phyloP scores from a whole-genome alignment of 176 grass and related monocot species.

The Coix lacrymajobi region DNA sequence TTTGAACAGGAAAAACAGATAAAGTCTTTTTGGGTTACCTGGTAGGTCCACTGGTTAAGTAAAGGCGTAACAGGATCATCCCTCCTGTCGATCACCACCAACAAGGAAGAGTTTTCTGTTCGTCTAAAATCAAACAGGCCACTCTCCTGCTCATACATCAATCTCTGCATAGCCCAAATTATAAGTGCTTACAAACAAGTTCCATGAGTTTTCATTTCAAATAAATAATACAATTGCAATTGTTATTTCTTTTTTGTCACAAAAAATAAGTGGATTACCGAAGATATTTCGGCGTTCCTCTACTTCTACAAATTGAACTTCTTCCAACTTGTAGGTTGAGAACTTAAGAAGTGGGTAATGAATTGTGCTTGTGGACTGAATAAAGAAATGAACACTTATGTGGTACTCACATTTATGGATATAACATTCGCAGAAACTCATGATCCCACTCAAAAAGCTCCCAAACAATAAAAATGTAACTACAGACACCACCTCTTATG shows the following conservation, averaged over 20 bases:
- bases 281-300: background rate
- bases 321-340: background rate
- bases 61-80: conserved; percentile 97
- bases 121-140: conserved; percentile 91
- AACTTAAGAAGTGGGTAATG: background rate
- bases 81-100: conserved; percentile 85
- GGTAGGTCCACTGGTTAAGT: conserved; percentile 99
- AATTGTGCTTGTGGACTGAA: background rate
- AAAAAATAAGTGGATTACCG: background rate
- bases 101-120: conserved; percentile 88
- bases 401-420: background rate
- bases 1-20: background rate
- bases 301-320: conserved; percentile 15
- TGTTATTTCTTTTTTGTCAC: background rate
- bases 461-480: background rate
- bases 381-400: conserved; percentile 18
- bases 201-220: background rate
- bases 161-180: conserved; percentile 63
- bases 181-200: conserved; percentile 19
- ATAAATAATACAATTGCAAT: background rate
- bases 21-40: conserved; percentile 40
- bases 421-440: background rate
- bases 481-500: background rate
- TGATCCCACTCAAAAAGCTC: background rate
- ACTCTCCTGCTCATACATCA: conserved; percentile 99